Evolutionary conservation across 2,329 filamentous ascomycete species (phyloP).

Genomic region (Exophiala viscosa): DNA sequence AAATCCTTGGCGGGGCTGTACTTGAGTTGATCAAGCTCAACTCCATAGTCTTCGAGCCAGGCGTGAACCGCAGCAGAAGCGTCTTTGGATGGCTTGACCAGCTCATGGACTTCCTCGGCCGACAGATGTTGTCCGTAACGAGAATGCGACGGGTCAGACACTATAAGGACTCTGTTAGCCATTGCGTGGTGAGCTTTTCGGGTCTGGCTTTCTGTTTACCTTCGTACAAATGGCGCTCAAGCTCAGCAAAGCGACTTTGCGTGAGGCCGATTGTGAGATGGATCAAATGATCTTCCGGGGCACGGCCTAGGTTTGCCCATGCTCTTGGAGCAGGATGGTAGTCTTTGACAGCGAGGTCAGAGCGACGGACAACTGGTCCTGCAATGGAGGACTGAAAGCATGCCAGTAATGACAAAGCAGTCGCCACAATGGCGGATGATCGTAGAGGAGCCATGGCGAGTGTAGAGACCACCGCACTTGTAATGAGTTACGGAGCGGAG

Average conservation of each 20-base stretch:
- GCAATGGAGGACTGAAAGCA: constrained; percentile 16
- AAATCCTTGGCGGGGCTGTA: constrained; percentile 25
- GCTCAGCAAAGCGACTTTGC: constrained; percentile 31
- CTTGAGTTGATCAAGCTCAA: constrained; percentile 37
- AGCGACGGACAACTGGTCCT: constrained; percentile 29
- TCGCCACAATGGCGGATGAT: constrained; percentile 6
- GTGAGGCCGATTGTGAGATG: constrained; percentile 57
- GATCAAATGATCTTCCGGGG: constrained; percentile 48
- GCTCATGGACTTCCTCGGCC: constrained; percentile 22
- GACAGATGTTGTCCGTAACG: constrained; percentile 25
- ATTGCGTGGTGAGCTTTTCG: background rate
- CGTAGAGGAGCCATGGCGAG: constrained; percentile 6
- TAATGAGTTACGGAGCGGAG: background rate
- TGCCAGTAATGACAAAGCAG: constrained; percentile 10
- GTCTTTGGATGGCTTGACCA: constrained; percentile 22
- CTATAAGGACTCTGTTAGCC: constrained; percentile 4
- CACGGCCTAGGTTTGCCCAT: constrained; percentile 49
- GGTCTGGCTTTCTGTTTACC: background rate
- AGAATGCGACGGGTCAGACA: constrained; percentile 19
- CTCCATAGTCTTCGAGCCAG: constrained; percentile 45
- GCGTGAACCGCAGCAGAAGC: constrained; percentile 18
- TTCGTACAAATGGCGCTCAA: constrained; percentile 24
- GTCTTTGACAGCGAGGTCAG: constrained; percentile 54
- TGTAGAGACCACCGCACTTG: background rate
- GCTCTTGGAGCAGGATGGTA: constrained; percentile 49